These are phyloP conservation scores for Lasiosphaeria hispida DNA, from an alignment of 495 filamentous ascomycete species.

Conservation along the genomic window DNA sequence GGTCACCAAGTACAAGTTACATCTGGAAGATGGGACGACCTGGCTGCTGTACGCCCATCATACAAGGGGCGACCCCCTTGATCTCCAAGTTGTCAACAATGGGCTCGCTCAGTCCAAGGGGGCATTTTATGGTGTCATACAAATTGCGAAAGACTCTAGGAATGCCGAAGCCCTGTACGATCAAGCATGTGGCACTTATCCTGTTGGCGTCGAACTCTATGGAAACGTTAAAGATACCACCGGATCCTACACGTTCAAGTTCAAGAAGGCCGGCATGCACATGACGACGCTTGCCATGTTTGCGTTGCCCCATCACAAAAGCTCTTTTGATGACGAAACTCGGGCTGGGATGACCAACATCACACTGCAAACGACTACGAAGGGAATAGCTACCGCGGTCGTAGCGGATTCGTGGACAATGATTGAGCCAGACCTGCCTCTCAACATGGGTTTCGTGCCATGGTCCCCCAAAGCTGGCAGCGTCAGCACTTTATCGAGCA, in stretches of 20 bases:
- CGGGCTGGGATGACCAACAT: conserved; percentile 53
- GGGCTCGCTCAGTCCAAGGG: conserved; percentile 40
- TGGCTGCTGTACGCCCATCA: conserved; percentile 84
- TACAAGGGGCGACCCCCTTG: conserved; percentile 38
- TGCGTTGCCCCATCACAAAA: conserved; percentile 81
- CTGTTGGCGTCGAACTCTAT: conserved; percentile 58
- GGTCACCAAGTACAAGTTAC: conserved; percentile 74
- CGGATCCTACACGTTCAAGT: conserved; percentile 72
- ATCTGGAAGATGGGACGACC: conserved; percentile 65
- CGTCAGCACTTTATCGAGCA: conserved; percentile 47
- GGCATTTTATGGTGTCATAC: conserved; percentile 66
- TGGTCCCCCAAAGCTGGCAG: conserved; percentile 61
- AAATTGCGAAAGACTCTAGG: conserved; percentile 69
- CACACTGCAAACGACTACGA: conserved; percentile 77
- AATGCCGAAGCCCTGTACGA: conserved; percentile 71
- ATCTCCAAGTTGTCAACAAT: conserved; percentile 48
- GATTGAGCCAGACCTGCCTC: conserved; percentile 69
- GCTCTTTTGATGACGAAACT: conserved; percentile 66
- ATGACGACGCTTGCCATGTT: conserved; percentile 72
- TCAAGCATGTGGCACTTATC: conserved; percentile 69
- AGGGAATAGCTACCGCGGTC: conserved; percentile 74
- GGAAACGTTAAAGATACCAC: conserved; percentile 56
- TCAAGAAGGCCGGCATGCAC: conserved; percentile 62
- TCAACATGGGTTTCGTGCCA: conserved; percentile 69
- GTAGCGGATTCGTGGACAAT: conserved; percentile 77